Conservation (phyloP, 202 grass and related monocot species). For the Schoenoplectus triqueter region DNA sequence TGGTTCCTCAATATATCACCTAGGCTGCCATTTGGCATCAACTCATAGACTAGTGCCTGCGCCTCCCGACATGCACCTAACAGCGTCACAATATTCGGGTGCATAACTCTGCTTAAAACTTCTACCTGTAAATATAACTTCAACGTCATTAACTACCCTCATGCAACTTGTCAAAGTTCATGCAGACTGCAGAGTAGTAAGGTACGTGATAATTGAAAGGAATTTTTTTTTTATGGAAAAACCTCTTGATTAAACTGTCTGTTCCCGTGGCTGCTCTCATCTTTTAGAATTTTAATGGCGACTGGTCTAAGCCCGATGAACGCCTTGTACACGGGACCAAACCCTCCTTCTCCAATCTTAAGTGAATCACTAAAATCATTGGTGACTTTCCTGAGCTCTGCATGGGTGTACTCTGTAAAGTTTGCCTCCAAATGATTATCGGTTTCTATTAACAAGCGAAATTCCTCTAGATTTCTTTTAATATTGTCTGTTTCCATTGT, state of each 20-base stretch:
- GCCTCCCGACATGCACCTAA: conserved; percentile 21
- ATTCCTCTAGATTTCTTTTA: neutral
- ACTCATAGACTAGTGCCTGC: conserved; percentile 9
- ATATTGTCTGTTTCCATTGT: neutral
- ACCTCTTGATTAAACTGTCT: conserved; percentile 36
- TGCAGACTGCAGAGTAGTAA: neutral
- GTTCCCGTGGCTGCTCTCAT: neutral
- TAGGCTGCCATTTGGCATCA: conserved; percentile 28
- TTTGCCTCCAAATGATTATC: neutral
- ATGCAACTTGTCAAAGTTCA: neutral
- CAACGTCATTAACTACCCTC: no score
- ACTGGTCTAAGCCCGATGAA: neutral
- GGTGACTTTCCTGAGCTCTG: neutral
- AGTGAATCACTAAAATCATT: neutral
- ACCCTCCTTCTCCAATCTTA: conserved; percentile 38
- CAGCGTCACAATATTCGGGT: conserved; percentile 23
- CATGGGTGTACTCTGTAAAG: neutral
- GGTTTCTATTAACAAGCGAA: neutral
- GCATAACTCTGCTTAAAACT: neutral
- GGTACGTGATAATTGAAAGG: neutral
- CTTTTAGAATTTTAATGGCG: neutral
- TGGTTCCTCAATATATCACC: neutral
- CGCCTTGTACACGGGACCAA: conserved; percentile 5
- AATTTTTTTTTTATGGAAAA: neutral
- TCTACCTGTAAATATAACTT: neutral